A percentile compares a stretch with the other conserved stretches of the same genome.
These are phyloP conservation scores for Candida ulmi DNA, from an alignment of 805 yeast species.

Conservation along the genomic window DNA sequence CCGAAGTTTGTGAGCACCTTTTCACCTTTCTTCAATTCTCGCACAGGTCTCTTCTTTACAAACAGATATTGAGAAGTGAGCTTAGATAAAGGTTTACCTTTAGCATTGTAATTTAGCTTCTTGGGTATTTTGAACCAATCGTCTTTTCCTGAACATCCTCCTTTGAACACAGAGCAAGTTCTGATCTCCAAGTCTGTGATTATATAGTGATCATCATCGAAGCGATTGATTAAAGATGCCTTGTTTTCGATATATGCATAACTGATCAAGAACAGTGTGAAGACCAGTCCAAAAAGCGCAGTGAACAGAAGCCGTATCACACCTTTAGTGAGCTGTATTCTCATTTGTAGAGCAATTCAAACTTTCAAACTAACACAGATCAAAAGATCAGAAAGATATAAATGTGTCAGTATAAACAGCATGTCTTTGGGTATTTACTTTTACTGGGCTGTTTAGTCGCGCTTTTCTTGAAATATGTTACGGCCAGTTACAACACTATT, in stretches of 20 bases:
- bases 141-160: constrained; percentile 2
- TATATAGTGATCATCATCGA: background rate
- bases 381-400: too few relatives aligned
- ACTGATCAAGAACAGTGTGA: background rate
- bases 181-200: constrained; percentile 3
- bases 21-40: constrained; percentile 1
- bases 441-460: too few relatives aligned
- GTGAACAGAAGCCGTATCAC: background rate
- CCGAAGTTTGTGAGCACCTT: constrained; percentile 1
- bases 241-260: too few relatives aligned
- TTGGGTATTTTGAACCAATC: constrained; percentile 12
- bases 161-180: constrained; percentile 4
- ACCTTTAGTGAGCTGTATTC: background rate
- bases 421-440: too few relatives aligned
- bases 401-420: too few relatives aligned
- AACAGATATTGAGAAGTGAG: constrained; percentile 10
- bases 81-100: constrained; percentile 6
- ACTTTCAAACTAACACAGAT: too few relatives aligned
- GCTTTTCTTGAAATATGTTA: too few relatives aligned
- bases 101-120: constrained; percentile 6
- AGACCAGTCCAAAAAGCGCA: too few relatives aligned
- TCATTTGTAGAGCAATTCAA: too few relatives aligned
- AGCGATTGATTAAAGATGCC: background rate
- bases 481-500: too few relatives aligned
- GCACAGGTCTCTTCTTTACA: constrained; percentile 6